These are phyloP conservation scores for Penicillium waksmanii DNA, from an alignment of 495 filamentous ascomycete genomes.

Conservation along the genomic window DNA sequence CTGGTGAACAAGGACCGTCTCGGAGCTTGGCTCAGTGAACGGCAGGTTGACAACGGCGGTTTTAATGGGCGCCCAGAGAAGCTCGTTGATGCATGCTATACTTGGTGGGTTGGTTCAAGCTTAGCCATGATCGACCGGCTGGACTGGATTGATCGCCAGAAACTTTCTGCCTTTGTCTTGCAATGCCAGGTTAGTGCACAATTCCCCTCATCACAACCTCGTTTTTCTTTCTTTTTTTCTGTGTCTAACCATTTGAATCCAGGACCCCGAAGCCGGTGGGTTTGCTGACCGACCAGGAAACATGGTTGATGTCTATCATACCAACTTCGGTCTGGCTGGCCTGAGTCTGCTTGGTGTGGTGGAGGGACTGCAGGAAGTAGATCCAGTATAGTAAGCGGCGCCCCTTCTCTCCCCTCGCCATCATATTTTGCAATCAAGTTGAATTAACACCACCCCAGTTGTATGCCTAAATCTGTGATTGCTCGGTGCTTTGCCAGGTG, in stretches of 20 bases:
- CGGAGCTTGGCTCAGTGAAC: slow-evolving; percentile 88
- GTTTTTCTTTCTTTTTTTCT: background rate
- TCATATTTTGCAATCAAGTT: background rate
- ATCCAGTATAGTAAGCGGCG: slow-evolving; percentile 78
- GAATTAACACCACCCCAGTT: slow-evolving; percentile 44
- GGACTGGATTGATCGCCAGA: slow-evolving; percentile 87
- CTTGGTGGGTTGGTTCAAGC: slow-evolving; percentile 95
- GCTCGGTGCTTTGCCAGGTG: slow-evolving; percentile 53
- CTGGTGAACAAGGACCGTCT: slow-evolving; percentile 81
- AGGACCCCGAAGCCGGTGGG: slow-evolving; percentile 84
- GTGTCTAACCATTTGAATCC: background rate
- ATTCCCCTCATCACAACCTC: background rate
- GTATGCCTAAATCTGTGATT: slow-evolving; percentile 73
- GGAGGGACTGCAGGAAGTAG: slow-evolving; percentile 76
- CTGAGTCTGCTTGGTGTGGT: slow-evolving; percentile 79
- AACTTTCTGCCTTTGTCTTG: slow-evolving; percentile 79
- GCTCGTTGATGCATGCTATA: slow-evolving; percentile 95
- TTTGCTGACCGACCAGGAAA: slow-evolving; percentile 89
- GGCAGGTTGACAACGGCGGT: slow-evolving; percentile 84
- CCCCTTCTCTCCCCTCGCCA: background rate
- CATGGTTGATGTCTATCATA: slow-evolving; percentile 98
- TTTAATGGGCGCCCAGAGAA: slow-evolving; percentile 96
- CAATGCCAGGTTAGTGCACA: slow-evolving; percentile 65
- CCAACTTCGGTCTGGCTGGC: slow-evolving; percentile 84
- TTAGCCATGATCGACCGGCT: slow-evolving; percentile 84